Percentiles rank a stretch among this genome's conserved stretches.
Conservation (phyloP, 306 rosid species). For the Quillaja saponaria region DNA sequence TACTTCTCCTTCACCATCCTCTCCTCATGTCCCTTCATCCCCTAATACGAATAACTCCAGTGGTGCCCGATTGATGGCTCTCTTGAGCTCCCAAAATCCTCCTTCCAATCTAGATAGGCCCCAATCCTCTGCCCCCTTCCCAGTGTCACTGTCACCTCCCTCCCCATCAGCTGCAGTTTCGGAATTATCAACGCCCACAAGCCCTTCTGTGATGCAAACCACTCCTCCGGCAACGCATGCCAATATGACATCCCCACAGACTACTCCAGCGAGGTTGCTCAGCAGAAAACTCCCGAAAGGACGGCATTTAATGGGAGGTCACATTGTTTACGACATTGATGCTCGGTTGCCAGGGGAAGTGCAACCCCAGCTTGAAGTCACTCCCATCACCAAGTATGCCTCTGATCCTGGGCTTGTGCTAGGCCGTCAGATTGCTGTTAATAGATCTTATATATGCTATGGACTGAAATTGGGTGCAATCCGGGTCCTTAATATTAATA, state of each 20-base stretch:
- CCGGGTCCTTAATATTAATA: constrained; percentile 66
- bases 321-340: constrained; percentile 56
- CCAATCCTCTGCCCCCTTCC: constrained; percentile 9
- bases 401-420: constrained; percentile 70
- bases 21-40: constrained; percentile 40
- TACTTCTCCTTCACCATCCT: constrained; percentile 40
- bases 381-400: constrained; percentile 72
- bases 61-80: constrained; percentile 59
- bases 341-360: constrained; percentile 52
- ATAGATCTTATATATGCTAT: constrained; percentile 70
- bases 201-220: constrained; percentile 20
- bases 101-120: constrained; percentile 36
- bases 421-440: constrained; percentile 74
- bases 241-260: constrained; percentile 30
- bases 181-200: constrained; percentile 31
- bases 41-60: constrained; percentile 39
- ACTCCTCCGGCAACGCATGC: constrained; percentile 28
- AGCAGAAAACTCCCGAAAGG: constrained; percentile 62
- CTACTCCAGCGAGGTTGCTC: constrained; percentile 52
- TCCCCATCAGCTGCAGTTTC: constrained; percentile 27
- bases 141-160: constrained; percentile 14
- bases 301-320: constrained; percentile 55
- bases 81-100: constrained; percentile 48
- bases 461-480: constrained; percentile 72
- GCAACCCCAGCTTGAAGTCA: constrained; percentile 78